These are phyloP conservation scores for Erythrobasidium yunnanense DNA, from an alignment of 768 basidiomycete genomes.

Conservation along the genomic window DNA sequence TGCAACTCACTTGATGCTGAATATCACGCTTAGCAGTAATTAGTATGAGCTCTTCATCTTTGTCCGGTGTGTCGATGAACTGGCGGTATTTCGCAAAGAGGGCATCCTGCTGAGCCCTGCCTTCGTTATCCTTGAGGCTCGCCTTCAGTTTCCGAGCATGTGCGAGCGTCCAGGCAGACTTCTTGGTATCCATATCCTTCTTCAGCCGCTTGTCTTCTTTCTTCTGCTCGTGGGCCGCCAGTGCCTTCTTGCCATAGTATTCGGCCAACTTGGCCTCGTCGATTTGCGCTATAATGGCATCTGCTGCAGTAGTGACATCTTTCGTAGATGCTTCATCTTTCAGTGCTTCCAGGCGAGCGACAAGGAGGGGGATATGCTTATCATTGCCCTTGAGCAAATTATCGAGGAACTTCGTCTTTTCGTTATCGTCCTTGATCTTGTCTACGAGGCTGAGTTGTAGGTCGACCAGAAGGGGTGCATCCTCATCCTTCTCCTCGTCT, in stretches of 20 bases:
- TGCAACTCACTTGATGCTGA: background rate
- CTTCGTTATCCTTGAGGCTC: background rate
- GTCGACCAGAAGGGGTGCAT: conserved; percentile 25
- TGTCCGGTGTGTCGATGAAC: conserved; percentile 15
- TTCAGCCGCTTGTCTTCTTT: conserved; percentile 25
- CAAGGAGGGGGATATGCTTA: conserved; percentile 24
- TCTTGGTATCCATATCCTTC: conserved; percentile 10
- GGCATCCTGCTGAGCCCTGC: background rate
- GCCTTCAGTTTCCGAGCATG: conserved; percentile 5
- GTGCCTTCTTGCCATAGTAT: conserved; percentile 8
- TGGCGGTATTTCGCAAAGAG: conserved; percentile 5
- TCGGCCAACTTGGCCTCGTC: conserved; percentile 13
- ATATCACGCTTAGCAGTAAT: conserved; percentile 10
- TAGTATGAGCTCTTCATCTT: background rate
- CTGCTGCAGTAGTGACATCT: background rate
- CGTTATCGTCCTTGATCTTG: conserved; percentile 29
- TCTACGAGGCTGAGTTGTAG: conserved; percentile 25
- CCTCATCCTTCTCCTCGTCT: conserved; percentile 5
- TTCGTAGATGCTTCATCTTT: conserved; percentile 15
- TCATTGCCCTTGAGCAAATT: conserved; percentile 3
- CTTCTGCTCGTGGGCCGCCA: background rate
- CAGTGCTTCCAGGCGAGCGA: conserved; percentile 10
- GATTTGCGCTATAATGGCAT: background rate
- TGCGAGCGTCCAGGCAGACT: conserved; percentile 5
- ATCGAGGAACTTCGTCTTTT: conserved; percentile 13